Conservation (phyloP, 2,329 filamentous ascomycete genomes). For the Xylariaceae sp. region DNA sequence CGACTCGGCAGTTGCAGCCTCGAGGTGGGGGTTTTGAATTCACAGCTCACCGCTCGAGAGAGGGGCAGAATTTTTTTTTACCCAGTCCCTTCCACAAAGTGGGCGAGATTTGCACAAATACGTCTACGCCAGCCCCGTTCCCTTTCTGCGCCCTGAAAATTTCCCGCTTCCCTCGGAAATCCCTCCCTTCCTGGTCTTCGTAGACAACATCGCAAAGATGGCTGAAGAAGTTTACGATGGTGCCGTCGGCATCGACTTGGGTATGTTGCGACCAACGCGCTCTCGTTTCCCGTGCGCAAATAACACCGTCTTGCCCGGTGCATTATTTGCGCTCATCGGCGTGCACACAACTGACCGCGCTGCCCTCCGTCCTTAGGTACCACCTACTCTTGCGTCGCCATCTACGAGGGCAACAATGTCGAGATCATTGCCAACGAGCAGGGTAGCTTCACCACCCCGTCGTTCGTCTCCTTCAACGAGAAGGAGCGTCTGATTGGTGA, state of each 20-base stretch:
- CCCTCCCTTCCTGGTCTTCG: constrained; percentile 15
- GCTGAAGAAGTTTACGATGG: constrained; percentile 98
- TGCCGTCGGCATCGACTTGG: constrained; percentile 99
- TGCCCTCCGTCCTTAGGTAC: constrained; percentile 60
- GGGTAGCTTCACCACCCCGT: constrained; percentile 97
- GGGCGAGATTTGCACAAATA: constrained; percentile 23
- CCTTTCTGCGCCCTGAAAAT: constrained; percentile 19
- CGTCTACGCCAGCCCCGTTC: constrained; percentile 8
- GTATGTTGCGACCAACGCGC: constrained; percentile 49
- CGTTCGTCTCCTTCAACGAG: constrained; percentile 97
- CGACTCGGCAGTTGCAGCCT: constrained; percentile 3
- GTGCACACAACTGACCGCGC: constrained; percentile 3
- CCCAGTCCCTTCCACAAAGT: constrained; percentile 22
- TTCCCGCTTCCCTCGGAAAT: constrained; percentile 21
- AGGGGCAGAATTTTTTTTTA: constrained; percentile 27
- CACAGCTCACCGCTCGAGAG: constrained; percentile 22
- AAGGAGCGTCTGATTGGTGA: constrained; percentile 99
- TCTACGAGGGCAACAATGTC: constrained; percentile 98
- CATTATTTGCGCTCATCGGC: neutral
- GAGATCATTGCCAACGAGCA: constrained; percentile 99
- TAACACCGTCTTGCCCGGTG: neutral
- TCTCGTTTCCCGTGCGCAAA: neutral
- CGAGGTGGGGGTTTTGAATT: constrained; percentile 19
- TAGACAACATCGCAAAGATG: constrained; percentile 52
- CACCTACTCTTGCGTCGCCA: constrained; percentile 99